Percentiles rank a stretch among this genome's conserved stretches.
phyloP scores from a whole-genome alignment of 306 rosid species.

The Benincasa hispida region DNA sequence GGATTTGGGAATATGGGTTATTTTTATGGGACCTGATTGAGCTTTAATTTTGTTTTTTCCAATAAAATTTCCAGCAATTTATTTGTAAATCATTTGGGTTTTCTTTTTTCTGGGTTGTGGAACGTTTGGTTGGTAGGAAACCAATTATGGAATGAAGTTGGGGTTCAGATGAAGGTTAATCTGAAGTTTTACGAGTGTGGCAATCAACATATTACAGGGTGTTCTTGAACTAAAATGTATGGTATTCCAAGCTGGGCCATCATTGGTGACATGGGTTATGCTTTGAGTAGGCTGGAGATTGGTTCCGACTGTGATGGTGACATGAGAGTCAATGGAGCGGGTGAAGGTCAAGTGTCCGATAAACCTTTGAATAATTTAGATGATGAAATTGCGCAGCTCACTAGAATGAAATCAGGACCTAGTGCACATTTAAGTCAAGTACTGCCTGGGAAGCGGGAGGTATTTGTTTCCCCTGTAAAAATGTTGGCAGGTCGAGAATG shows the following conservation, averaged over 20 bases:
- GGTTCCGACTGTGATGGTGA: constrained; percentile 38
- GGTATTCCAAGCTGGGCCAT: constrained; percentile 20
- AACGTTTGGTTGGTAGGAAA: constrained; percentile 15
- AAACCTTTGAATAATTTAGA: constrained; percentile 30
- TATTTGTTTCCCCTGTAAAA: constrained; percentile 69
- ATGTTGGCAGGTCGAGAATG: constrained; percentile 87
- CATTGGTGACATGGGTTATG: constrained; percentile 61
- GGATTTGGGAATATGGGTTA: neutral
- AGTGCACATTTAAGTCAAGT: constrained; percentile 33
- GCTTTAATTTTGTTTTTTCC: neutral
- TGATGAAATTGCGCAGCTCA: constrained; percentile 64
- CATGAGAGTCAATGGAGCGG: constrained; percentile 19
- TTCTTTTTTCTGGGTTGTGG: neutral
- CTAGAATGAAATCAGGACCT: constrained; percentile 61
- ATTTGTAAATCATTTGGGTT: neutral
- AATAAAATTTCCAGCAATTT: neutral
- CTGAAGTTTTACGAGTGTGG: constrained; percentile 17
- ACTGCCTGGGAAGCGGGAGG: constrained; percentile 35
- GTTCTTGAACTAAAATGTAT: constrained; percentile 30
- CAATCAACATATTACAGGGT: constrained; percentile 8
- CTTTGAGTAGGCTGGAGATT: constrained; percentile 61
- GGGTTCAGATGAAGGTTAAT: constrained; percentile 23
- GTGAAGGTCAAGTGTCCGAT: constrained; percentile 23
- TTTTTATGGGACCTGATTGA: neutral
- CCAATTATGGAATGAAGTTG: constrained; percentile 3